A percentile compares a stretch with the other conserved stretches of the same genome.
Conservation (phyloP, 257 asterid species). For the Solanum chaucha region DNA sequence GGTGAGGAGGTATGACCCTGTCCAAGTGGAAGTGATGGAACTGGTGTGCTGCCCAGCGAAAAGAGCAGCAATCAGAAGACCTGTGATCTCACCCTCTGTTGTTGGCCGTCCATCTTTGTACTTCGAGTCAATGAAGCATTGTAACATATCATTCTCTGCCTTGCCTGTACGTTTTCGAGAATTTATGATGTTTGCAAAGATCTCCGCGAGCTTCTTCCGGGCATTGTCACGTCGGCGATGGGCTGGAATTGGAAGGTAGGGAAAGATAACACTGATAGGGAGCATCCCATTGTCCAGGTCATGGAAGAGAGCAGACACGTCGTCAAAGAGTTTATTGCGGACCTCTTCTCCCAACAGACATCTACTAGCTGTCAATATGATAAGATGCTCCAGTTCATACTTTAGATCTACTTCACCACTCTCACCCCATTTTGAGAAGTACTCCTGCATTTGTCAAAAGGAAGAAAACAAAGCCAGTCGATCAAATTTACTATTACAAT, state of each 20-base stretch:
- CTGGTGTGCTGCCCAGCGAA: slow-evolving; percentile 99
- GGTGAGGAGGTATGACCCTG: slow-evolving; percentile 84
- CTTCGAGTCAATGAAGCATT: slow-evolving; percentile 91
- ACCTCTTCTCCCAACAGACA: slow-evolving; percentile 91
- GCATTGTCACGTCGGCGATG: slow-evolving; percentile 86
- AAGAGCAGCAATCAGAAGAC: slow-evolving; percentile 88
- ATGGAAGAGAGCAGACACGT: slow-evolving; percentile 92
- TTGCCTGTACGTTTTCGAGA: slow-evolving; percentile 66
- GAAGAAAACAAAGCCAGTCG: not conserved
- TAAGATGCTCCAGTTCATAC: slow-evolving; percentile 79
- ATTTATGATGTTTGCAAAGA: slow-evolving; percentile 55
- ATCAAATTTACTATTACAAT: not conserved
- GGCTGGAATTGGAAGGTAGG: slow-evolving; percentile 92
- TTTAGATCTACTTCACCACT: slow-evolving; percentile 88
- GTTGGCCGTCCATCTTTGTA: slow-evolving; percentile 86
- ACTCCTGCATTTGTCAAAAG: slow-evolving; percentile 32
- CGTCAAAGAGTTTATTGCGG: slow-evolving; percentile 82
- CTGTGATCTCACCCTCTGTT: slow-evolving; percentile 71
- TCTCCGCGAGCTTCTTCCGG: slow-evolving; percentile 69
- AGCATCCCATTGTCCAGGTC: slow-evolving; percentile 95
- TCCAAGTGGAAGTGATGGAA: slow-evolving; percentile 90
- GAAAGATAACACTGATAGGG: slow-evolving; percentile 83
- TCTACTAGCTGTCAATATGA: slow-evolving; percentile 86
- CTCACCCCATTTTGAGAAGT: slow-evolving; percentile 94
- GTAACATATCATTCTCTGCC: slow-evolving; percentile 55